Evolutionary conservation across 495 filamentous ascomycete genomes (phyloP), one percentile per base, ranked within the genome.

Genomic region (Penicillium odoratum): DNA sequence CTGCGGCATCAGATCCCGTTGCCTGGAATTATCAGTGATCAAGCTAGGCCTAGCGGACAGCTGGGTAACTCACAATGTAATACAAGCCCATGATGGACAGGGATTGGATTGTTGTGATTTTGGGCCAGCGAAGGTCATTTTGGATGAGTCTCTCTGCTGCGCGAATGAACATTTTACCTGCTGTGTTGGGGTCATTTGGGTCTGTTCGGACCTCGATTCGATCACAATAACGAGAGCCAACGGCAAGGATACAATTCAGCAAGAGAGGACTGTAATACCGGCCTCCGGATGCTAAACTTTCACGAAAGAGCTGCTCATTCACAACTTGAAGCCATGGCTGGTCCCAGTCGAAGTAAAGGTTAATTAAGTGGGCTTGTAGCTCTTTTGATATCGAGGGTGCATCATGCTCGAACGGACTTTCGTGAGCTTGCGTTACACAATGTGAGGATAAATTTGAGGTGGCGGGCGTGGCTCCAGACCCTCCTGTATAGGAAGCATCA

Each of bases 331-430:
- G 86, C 53, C 85, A 88, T 3, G 89, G 88, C 60, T 93, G 89
- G 62, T 89, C 85, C 90, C 90, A 94, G 64, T 82, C 84, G 56
- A 95, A 93, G 70, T 90, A 93, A 15, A 93, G 71, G 13, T 66
- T 58, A 7, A 75, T 50, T 29, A 75, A 40, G 46, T 67, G 57
- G 1, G 59, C 55, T 45, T 59, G 44, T 9, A 72, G 63, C 16
- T 67, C 63, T 8, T 67, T 57, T 26, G 63, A 57, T 5, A 64
- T 42, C 21, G 10, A 25, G 15, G 46, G 46, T 9, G 4, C 10
- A 15, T 30, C 28, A 3, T 10, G 45, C 33, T 62, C 56, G 6
- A 59, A 48, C 18, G 21, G 40, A 0, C 16, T 26, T 7, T 55
- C 48, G 9, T 48, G 30, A 42, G 33, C 8, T 3, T 40, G 11